Base-by-base conservation (phyloP, 345 rosid genomes). In the Camelina laxa region DNA sequence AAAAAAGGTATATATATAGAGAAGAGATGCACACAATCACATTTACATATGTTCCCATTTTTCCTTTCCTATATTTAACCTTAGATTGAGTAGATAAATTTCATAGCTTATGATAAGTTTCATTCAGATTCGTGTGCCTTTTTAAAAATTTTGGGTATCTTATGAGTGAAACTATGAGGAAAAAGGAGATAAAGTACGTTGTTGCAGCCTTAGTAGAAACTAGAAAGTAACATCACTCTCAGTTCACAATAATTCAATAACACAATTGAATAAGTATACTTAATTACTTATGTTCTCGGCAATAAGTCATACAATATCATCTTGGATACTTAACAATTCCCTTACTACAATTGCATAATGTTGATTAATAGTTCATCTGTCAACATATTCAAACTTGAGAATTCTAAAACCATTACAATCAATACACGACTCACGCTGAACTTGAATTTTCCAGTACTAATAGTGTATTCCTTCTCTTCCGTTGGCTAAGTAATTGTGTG, bases 91-190 rank as follows among this genome's bases (percentile, higher is more conserved):
- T 61, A 12, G 12, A 6, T 44, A 47, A 47, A 50, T 30, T 12
- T 67, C 35, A 55, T 54, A 27, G 39, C 56, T n/a, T 42, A 16
- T 56, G 59, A 38, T 65, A 54, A 31, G 35, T 75, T 75, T 77
- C 74, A 79, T 78, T 83, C 82, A 84, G 82, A 83, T 80, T 80
- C 82, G 68, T 48, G 19, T 49, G 80, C 87, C 83, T 84, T 84
- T 83, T 42, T 4, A 65, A 73, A 79, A 88, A 82, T 80, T 86
- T 81, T 60, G 86, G 89, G 90, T 80, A 85, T 86, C 81, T 84
- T 83, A 80, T 84, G 81, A 82, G 82, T 80, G 74, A 76, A 79
- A 71, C 77, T 42, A 51, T 7, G 79, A 82, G 41, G 82, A 81
- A 75, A 73, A 77, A 77, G 73, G 59, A 84, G 61, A 55, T 73